phyloP scores from a whole-genome alignment of 228 moss, liverwort and hornwort genomes.

The Sphagnum fallax region DNA sequence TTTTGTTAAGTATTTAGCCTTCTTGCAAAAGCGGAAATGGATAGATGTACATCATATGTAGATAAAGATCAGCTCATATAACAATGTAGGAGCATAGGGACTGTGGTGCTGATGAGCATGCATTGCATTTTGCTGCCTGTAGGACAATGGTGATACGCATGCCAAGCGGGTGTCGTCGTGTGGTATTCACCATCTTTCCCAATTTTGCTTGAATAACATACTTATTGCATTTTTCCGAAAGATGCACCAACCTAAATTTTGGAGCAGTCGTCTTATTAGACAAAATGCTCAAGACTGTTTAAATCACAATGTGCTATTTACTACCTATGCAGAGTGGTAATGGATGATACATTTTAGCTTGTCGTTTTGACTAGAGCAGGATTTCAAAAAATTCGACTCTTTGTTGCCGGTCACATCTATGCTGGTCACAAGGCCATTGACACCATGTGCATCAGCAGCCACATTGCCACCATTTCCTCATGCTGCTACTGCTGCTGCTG shows the following conservation, averaged over 20 bases:
- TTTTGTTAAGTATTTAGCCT: too few relatives aligned
- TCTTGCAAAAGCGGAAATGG: neutral
- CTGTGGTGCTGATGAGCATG: too few relatives aligned
- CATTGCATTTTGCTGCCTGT: neutral
- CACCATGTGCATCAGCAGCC: slow-evolving; percentile 58
- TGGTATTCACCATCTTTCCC: slow-evolving; percentile 15
- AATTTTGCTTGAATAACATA: too few relatives aligned
- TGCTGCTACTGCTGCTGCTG: slow-evolving; percentile 15
- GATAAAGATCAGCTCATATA: too few relatives aligned
- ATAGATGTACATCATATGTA: slow-evolving; percentile 3
- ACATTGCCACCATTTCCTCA: slow-evolving; percentile 26
- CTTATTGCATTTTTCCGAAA: too few relatives aligned
- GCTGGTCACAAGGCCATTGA: slow-evolving; percentile 46
- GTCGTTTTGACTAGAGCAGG: slow-evolving; percentile 10
- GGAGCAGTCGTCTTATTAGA: too few relatives aligned
- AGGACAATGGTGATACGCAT: slow-evolving; percentile 74
- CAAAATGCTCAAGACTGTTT: too few relatives aligned
- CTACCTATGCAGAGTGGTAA: too few relatives aligned
- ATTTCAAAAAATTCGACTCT: slow-evolving; percentile 80
- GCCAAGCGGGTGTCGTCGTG: slow-evolving; percentile 62
- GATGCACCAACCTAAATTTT: too few relatives aligned
- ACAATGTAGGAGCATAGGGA: too few relatives aligned
- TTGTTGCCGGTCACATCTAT: slow-evolving; percentile 52
- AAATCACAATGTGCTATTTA: too few relatives aligned
- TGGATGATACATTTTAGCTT: too few relatives aligned